Evolutionary conservation across 805 yeast species (phyloP), one percentile per base, ranked within the genome.

Genomic region (Lipomyces sp.): DNA sequence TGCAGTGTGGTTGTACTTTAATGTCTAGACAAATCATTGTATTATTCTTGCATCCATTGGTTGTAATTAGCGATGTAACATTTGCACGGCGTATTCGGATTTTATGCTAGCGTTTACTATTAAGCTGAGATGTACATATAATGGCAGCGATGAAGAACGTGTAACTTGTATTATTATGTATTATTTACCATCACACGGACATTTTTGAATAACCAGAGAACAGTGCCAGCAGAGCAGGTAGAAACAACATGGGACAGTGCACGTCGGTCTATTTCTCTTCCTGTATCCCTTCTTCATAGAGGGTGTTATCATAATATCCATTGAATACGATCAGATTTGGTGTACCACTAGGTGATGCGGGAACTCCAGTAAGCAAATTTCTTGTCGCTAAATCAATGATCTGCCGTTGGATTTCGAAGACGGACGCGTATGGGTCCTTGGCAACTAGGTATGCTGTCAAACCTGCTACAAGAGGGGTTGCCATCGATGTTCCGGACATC

Each of bases 401-500:
- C 54, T 58, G 63, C n/a, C 59, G 35, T 42, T 67, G 79, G 15
- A 81, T 74, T 3, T 63, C 65, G 2, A 61, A 50, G n/a, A 62
- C 65, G 2, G 65, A 37, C 55, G 78, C 51, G 37, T 13, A 15
- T 11, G 69, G 65, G 30, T 61, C 10, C 45, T 59, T 42, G 11
- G 61, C 59, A 1, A 34, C 59, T 5, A 68, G 42, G 83, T 94
- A 94, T 8, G 97, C 85, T 75, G 92, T 86, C 78, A 94, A 83
- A 73, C 98, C 98, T 66, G 92, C 88, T 73, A 94, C 93, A 76
- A 92, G 97, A 54, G 98, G 98, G 37, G 97, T 89, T 34, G 98
- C 97, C 98, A 94, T 94, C 18, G 98, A 93, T 13, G 98, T 93
- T 80, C 98, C 98, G 6, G 67, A 63, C 32, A 63, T 11, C 32